phyloP scores from a whole-genome alignment of 140 eudicot species.

The Senecio squalidus region DNA sequence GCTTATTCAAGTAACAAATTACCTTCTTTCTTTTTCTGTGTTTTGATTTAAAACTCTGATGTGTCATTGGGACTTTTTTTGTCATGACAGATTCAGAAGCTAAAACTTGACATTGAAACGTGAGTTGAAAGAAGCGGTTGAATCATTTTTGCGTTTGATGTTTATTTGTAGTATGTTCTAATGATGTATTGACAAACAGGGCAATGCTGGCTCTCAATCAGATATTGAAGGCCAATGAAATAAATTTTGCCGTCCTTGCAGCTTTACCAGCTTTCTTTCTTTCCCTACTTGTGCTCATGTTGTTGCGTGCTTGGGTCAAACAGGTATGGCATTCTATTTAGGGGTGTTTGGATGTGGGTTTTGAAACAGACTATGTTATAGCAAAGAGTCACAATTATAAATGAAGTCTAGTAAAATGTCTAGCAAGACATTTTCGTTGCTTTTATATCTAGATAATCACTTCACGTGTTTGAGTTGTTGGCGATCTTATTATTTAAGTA shows the following conservation, averaged over 20 bases:
- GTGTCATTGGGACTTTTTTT: constrained; percentile 1
- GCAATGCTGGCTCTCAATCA: constrained; percentile 98
- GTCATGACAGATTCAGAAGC: constrained; percentile 86
- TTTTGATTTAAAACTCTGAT: constrained; percentile 11
- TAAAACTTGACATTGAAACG: constrained; percentile 92
- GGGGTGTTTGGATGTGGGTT: too few species aligned
- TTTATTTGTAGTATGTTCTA: constrained; percentile 8
- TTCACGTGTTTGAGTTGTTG: too few species aligned
- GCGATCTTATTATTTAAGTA: too few species aligned
- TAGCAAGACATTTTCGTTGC: too few species aligned
- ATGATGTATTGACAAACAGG: constrained; percentile 35
- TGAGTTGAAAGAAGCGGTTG: constrained; percentile 39
- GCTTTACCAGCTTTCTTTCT: constrained; percentile 94
- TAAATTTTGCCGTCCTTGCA: constrained; percentile 92
- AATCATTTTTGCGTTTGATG: background rate
- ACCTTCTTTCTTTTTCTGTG: background rate
- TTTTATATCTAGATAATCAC: too few species aligned
- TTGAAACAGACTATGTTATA: too few species aligned
- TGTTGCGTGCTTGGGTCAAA: constrained; percentile 90
- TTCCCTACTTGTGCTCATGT: constrained; percentile 53
- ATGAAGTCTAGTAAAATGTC: too few species aligned
- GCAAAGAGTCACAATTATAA: too few species aligned
- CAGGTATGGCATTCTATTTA: constrained; percentile 44
- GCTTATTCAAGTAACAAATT: constrained; percentile 68
- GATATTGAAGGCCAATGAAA: constrained; percentile 92